phyloP scores from a whole-genome alignment of 495 filamentous ascomycete genomes.

The Letharia columbiana region DNA sequence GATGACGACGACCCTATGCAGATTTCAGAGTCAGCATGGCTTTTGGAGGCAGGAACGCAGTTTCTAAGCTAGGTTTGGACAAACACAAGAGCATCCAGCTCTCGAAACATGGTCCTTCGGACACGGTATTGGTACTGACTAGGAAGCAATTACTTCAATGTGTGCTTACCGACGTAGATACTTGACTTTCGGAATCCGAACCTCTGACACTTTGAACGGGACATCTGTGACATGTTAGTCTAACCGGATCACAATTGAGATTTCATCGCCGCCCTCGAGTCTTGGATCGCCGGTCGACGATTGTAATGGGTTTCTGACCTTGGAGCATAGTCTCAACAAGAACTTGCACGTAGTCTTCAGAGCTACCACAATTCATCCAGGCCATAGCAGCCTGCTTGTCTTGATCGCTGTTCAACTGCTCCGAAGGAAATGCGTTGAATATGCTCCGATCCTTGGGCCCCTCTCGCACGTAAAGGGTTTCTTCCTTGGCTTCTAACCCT shows the following conservation, averaged over 20 bases:
- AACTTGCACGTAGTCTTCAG: constrained; percentile 1
- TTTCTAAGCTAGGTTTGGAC: neutral
- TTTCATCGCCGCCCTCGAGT: neutral
- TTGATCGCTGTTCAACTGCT: neutral
- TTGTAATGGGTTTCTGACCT: constrained; percentile 8
- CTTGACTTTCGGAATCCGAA: neutral
- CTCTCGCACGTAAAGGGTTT: neutral
- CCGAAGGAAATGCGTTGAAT: neutral
- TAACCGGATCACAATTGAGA: too few species aligned
- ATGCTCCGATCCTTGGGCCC: neutral
- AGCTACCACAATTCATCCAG: neutral
- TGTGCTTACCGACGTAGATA: neutral
- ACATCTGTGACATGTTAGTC: neutral
- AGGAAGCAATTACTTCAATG: neutral
- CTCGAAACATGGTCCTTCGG: neutral
- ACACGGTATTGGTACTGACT: neutral
- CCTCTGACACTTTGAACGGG: neutral
- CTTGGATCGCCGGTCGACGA: neutral
- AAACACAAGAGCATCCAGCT: neutral
- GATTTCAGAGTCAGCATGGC: neutral
- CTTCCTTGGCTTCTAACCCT: neutral
- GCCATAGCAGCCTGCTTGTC: constrained; percentile 10
- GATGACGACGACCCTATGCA: neutral
- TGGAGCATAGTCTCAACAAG: constrained; percentile 4
- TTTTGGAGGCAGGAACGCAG: neutral